These are phyloP conservation scores for Hyphopichia burtonii DNA, from an alignment of 1,139 yeast genomes.

Conservation along the genomic window DNA sequence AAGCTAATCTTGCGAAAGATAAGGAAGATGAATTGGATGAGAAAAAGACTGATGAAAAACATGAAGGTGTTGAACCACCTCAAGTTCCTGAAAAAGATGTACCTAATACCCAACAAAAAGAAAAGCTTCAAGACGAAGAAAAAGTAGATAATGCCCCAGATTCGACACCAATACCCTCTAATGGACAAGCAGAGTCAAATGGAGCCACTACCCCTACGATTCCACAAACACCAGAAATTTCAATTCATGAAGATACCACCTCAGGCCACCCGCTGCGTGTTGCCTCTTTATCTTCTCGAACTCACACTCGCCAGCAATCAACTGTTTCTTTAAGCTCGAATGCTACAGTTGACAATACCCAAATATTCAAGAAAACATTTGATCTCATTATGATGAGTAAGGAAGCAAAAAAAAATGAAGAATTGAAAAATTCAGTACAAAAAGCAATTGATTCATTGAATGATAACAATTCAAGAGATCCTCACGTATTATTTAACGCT, in stretches of 20 bases:
- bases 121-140: too few relatives aligned
- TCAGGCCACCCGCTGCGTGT: conserved; percentile 2
- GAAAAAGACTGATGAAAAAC: background rate
- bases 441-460: conserved; percentile 38
- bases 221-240: background rate
- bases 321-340: conserved; percentile 20
- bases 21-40: background rate
- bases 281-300: conserved; percentile 2
- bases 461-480: conserved; percentile 26
- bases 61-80: background rate
- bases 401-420: conserved; percentile 42
- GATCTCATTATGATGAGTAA: conserved; percentile 34
- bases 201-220: background rate
- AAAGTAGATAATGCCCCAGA: background rate
- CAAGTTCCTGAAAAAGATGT: conserved; percentile 1
- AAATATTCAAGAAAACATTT: conserved; percentile 40
- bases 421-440: conserved; percentile 29
- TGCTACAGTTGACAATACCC: conserved; percentile 36
- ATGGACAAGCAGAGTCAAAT: background rate
- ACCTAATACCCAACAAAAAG: too few relatives aligned
- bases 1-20: too few relatives aligned
- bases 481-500: conserved; percentile 39
- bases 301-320: conserved; percentile 20
- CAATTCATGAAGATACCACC: background rate
- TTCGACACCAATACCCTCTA: background rate